Base-by-base conservation (phyloP, 1,284 basidiomycete genomes). In the Ceratobasidium sp. region DNA sequence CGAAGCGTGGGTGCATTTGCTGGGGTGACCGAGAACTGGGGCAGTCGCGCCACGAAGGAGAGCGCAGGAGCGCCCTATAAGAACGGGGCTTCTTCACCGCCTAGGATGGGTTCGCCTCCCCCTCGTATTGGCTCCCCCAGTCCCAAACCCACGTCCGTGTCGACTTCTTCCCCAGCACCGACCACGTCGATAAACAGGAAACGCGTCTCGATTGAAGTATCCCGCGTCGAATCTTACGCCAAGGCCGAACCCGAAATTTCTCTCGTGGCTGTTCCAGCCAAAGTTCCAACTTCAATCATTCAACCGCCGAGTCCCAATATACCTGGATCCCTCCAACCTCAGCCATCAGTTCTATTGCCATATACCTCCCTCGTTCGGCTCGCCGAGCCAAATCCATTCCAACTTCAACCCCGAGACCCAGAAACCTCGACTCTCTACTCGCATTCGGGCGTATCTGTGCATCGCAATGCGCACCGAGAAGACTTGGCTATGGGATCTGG, bases 401-500 rank as follows among this genome's bases (percentile, higher is more conserved):
- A 67, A 27, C 52, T 43, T 13, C 31, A 35, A 7, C 54, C 50
- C 35, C 56, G 27, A 22, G 68, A 45, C 58, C 68, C 38, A 15
- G 64, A 67, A 29, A 67, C 64, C 4, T 35, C 64, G 6, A 67
- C 64, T 7, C 52, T 67, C 8, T 67, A 67, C 52, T 67, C 64
- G 12, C 52, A 67, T 34, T 67, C 64, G 35, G 64, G 64, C 27
- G 40, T 55, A 5, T 67, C 64, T 17, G 64, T 67, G 3, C 64
- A 67, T 45, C 38, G 50, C 4, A 67, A 67, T 15, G 52, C 17
- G 35, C 64, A 67, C 27, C 50, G 64, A 27, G 64, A 67, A 29
- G 64, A 67, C 32, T 15, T 67, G n/a, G 49, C 64, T n/a, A 55
- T 55, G 52, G 64, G 64, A 1, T 67, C 64, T 43, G 64, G 64